Conservation (phyloP, 352 stramenopile genomes). For the Aphanomyces invadans region DNA sequence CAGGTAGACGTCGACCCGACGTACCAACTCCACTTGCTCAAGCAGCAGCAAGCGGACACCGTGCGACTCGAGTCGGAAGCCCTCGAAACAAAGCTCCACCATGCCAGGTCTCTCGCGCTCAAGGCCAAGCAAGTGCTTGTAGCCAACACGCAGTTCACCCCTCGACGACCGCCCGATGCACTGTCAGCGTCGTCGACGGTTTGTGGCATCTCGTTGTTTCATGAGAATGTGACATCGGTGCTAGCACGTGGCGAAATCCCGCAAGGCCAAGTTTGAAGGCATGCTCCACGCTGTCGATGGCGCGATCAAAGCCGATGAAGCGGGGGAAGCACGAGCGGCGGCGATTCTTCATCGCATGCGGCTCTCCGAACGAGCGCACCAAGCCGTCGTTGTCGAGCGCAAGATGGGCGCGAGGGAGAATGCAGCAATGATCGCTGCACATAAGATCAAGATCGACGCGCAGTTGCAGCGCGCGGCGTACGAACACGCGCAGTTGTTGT, state of each 20-base stretch:
- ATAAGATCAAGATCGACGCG: constrained; percentile 20
- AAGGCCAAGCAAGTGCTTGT: constrained; percentile 12
- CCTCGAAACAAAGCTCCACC: background rate
- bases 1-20: background rate
- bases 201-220: too few species aligned
- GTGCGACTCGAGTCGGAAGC: constrained; percentile 8
- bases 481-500: constrained; percentile 3
- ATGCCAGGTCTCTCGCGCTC: background rate
- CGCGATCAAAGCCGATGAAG: background rate
- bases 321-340: background rate
- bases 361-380: background rate
- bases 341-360: constrained; percentile 6
- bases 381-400: background rate
- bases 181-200: background rate
- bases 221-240: too few species aligned
- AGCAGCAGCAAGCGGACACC: constrained; percentile 10
- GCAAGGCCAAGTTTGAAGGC: constrained; percentile 17
- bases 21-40: background rate
- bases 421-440: constrained; percentile 6
- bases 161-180: background rate
- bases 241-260: constrained; percentile 4
- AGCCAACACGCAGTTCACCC: background rate
- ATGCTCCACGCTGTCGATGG: constrained; percentile 5
- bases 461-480: constrained; percentile 14
- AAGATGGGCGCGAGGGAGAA: background rate